Base-by-base conservation (phyloP, 2,329 filamentous ascomycete genomes). In the Alternaria infectoria region DNA sequence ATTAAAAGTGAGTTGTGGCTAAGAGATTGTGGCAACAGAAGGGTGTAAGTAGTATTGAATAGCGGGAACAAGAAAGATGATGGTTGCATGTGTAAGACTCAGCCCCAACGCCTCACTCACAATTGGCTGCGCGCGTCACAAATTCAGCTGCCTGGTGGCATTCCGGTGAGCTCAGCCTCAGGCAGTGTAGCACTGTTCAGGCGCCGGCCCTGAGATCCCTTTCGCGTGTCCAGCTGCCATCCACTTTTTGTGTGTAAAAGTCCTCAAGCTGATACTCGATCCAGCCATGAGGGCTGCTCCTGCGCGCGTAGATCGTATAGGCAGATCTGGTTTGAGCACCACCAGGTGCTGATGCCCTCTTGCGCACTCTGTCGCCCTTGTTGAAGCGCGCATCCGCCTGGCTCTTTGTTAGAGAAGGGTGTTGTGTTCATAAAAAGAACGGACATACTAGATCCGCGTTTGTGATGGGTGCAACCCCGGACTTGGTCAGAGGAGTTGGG, bases 201-300 rank as follows among this genome's bases (percentile, higher is more conserved):
- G 63, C 49, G 12, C 65, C 64, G 19, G 66, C 26, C 36, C 63
- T 68, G 28, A 79, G 55, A 7, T 75, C 62, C 36, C 61, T 77
- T 54, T 79, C 77, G 11, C 76, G 74, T 23, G 74, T 57, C 69
- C 69, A 77, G n/a, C 61, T 66, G 32, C 75, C 71, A 30, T 68
- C 66, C 62, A 59, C 30, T 50, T 49, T 44, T 50, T 61, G 10
- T 17, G 68, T 63, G 21, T 59, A 43, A 11, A 23, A 19, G 19
- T 73, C 69, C 6, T 56, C 40, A 17, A 79, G 68, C 63, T 76
- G 74, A 57, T 79, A 79, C 46, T 79, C 74, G 17, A 60, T 66
- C 54, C 65, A 77, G 4, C 59, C 65, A n/a, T 54, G 61, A 4
- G 44, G 52, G 9, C 19, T 68, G 47, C 60, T 59, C 2, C 6